phyloP scores from a whole-genome alignment of 164 flowering plant genomes.

The Liquidambar formosana region DNA sequence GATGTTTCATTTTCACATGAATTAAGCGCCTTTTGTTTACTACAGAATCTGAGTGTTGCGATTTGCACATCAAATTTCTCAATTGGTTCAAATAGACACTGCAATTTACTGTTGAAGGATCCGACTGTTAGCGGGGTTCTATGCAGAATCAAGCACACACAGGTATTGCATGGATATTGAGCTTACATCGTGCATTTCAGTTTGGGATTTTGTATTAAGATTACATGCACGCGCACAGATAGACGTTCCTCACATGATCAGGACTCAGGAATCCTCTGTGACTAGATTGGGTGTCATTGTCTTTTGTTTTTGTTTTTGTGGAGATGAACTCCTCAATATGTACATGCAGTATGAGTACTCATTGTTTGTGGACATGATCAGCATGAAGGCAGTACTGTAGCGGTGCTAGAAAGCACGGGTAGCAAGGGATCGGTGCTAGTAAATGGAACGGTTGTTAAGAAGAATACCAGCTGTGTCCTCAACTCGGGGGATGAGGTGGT shows the following conservation, averaged over 20 bases:
- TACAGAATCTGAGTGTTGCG: constrained; percentile 62
- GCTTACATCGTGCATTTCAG: neutral
- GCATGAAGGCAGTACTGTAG: constrained; percentile 57
- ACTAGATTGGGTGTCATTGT: neutral
- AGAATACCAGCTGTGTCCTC: constrained; percentile 41
- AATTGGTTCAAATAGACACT: constrained; percentile 60
- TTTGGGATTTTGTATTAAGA: neutral
- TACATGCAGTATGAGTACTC: constrained; percentile 48
- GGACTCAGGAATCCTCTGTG: neutral
- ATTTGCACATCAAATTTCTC: constrained; percentile 43
- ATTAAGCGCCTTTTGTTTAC: neutral
- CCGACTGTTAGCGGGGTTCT: constrained; percentile 41
- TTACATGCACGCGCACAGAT: neutral
- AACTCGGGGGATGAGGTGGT: constrained; percentile 84
- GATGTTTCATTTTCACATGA: neutral
- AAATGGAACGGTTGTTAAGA: constrained; percentile 63
- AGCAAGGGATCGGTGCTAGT: constrained; percentile 80
- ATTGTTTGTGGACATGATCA: constrained; percentile 63
- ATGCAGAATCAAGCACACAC: constrained; percentile 60
- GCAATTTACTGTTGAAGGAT: constrained; percentile 61
- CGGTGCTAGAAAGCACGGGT: constrained; percentile 71
- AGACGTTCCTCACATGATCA: neutral
- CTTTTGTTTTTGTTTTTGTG: constrained; percentile 9
- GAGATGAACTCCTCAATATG: constrained; percentile 37
- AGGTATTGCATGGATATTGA: constrained; percentile 42